These are phyloP conservation scores for Pulveroboletus sp. DNA, from an alignment of 768 basidiomycete species.

Conservation along the genomic window DNA sequence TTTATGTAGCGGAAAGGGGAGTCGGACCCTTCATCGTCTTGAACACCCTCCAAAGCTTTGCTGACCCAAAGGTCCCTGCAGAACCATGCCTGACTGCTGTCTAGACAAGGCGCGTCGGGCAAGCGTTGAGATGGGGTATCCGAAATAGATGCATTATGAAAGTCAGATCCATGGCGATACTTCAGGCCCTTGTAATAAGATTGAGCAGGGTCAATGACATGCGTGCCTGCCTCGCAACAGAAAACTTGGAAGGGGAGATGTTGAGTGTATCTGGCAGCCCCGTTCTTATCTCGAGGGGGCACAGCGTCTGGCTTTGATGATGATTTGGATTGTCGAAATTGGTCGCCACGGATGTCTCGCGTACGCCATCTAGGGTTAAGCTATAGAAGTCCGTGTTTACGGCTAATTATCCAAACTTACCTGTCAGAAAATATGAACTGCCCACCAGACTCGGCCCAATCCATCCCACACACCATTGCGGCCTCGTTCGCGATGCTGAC, in stretches of 20 bases:
- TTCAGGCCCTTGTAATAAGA: constrained; percentile 89
- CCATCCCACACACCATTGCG: constrained; percentile 99
- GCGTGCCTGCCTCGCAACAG: constrained; percentile 98
- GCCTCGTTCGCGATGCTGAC: constrained; percentile 90
- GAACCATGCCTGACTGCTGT: constrained; percentile 97
- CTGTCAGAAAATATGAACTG: constrained; percentile 98
- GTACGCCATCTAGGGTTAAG: constrained; percentile 78
- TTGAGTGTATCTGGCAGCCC: constrained; percentile 79
- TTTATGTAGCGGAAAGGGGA: constrained; percentile 6
- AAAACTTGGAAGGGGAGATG: constrained; percentile 98
- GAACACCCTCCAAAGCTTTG: constrained; percentile 75
- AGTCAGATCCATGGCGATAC: constrained; percentile 81
- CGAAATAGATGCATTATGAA: constrained; percentile 76
- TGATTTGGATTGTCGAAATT: constrained; percentile 95
- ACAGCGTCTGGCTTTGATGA: constrained; percentile 87
- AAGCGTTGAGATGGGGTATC: constrained; percentile 52
- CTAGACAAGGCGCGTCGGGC: constrained; percentile 85
- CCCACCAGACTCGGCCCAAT: constrained; percentile 98
- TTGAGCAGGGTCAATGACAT: constrained; percentile 93
- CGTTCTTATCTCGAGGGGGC: constrained; percentile 84
- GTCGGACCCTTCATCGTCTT: constrained; percentile 42
- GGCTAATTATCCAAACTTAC: constrained; percentile 39
- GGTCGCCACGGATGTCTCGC: constrained; percentile 95
- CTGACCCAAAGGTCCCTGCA: constrained; percentile 96
- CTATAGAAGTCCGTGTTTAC: background rate